Conservation (phyloP, 352 stramenopile genomes). For the Globisporangium cylindrosporum region DNA sequence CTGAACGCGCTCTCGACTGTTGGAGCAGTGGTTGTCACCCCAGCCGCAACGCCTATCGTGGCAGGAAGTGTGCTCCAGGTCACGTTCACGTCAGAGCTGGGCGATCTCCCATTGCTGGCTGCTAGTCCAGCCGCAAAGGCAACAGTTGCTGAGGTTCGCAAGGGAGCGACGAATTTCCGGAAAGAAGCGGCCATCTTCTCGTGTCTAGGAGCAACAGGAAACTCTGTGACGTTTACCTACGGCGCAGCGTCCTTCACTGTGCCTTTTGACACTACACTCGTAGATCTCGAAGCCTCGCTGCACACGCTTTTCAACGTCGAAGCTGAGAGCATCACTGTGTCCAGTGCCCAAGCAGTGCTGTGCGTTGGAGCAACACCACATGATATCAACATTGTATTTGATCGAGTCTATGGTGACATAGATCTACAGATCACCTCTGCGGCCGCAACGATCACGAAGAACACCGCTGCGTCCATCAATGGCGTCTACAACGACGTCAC, state of each 20-base stretch:
- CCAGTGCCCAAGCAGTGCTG: constrained; percentile 38
- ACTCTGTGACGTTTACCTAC: constrained; percentile 31
- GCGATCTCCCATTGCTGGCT: constrained; percentile 39
- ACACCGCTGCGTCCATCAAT: constrained; percentile 39
- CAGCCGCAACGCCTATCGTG: constrained; percentile 20
- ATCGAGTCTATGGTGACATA: constrained; percentile 60
- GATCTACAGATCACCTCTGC: constrained; percentile 25
- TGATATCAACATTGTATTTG: constrained; percentile 57
- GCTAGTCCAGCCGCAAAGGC: constrained; percentile 14
- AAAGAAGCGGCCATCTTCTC: constrained; percentile 67
- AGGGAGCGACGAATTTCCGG: constrained; percentile 53
- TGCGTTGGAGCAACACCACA: constrained; percentile 28
- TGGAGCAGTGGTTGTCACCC: constrained; percentile 40
- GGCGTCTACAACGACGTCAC: constrained; percentile 52
- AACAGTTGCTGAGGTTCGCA: constrained; percentile 26
- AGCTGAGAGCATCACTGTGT: constrained; percentile 55
- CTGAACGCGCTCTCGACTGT: constrained; percentile 45
- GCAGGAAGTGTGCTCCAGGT: constrained; percentile 32
- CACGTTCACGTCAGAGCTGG: constrained; percentile 56
- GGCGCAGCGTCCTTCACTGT: constrained; percentile 8
- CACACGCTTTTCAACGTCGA: constrained; percentile 47
- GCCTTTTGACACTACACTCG: constrained; percentile 28
- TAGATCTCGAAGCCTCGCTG: constrained; percentile 37
- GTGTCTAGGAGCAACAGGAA: constrained; percentile 32
- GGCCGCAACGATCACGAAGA: constrained; percentile 21